These are phyloP conservation scores for Phytophthora tentaculata DNA, from an alignment of 352 stramenopile species.

Conservation along the genomic window DNA sequence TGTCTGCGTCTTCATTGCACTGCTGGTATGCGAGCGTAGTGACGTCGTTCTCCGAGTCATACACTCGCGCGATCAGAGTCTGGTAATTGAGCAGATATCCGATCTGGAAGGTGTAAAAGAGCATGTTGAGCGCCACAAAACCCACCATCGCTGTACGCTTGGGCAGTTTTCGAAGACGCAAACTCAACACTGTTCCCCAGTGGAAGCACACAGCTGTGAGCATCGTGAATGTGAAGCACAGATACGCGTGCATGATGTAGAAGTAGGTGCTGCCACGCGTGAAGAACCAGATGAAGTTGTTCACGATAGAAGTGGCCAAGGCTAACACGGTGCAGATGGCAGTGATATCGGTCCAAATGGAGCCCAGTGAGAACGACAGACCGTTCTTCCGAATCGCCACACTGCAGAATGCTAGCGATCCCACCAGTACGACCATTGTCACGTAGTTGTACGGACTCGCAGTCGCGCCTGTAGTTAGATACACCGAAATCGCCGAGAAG, in stretches of 20 bases:
- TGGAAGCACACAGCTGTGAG: conserved; percentile 88
- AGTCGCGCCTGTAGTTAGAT: conserved; percentile 61
- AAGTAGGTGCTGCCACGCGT: conserved; percentile 75
- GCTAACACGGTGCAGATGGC: conserved; percentile 84
- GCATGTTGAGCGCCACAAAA: conserved; percentile 73
- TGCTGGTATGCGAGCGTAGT: conserved; percentile 81
- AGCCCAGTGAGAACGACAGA: conserved; percentile 81
- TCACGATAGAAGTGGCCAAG: conserved; percentile 75
- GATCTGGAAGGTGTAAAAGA: conserved; percentile 86
- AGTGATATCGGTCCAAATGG: conserved; percentile 89
- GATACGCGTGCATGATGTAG: conserved; percentile 78
- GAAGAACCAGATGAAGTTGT: conserved; percentile 88
- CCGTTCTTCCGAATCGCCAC: conserved; percentile 86
- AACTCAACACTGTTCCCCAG: conserved; percentile 85
- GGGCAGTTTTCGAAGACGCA: conserved; percentile 76
- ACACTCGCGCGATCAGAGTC: conserved; percentile 74
- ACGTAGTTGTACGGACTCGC: conserved; percentile 90
- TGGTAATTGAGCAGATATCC: conserved; percentile 73
- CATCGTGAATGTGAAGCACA: conserved; percentile 92
- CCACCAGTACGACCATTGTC: conserved; percentile 85
- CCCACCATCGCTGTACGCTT: conserved; percentile 68
- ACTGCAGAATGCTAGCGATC: conserved; percentile 81
- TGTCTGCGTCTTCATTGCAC: conserved; percentile 68
- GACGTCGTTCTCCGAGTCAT: conserved; percentile 69
- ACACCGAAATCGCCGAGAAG: conserved; percentile 80